These are phyloP conservation scores for Fallopia convolvulus DNA, from an alignment of 148 eudicot species.

Conservation along the genomic window DNA sequence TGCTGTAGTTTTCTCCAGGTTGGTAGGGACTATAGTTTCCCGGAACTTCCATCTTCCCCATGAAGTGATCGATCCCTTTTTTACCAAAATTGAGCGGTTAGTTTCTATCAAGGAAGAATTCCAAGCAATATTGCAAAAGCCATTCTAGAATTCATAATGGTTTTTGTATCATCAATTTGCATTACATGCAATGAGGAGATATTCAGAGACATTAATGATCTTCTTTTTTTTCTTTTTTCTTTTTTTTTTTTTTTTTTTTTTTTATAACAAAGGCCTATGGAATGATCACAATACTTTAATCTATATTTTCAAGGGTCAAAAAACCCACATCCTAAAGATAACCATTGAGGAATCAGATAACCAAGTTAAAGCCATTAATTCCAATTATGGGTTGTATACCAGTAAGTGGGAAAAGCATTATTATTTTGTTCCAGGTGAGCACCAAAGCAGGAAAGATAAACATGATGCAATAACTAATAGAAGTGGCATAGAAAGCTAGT, in stretches of 20 bases:
- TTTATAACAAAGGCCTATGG: neutral
- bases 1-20: slow-evolving; percentile 47
- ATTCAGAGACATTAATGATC: neutral
- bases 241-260: neutral
- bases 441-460: neutral
- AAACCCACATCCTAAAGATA: neutral
- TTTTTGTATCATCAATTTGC: neutral
- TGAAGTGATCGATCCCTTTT: slow-evolving; percentile 64
- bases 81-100: neutral
- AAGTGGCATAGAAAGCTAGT: too few species aligned
- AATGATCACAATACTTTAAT: neutral
- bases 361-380: neutral
- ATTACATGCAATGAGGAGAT: neutral
- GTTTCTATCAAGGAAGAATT: neutral
- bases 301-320: neutral
- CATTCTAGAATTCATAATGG: neutral
- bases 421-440: neutral
- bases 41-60: slow-evolving; percentile 58
- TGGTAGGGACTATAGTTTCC: slow-evolving; percentile 41
- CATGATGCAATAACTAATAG: neutral
- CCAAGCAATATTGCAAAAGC: neutral
- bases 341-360: neutral
- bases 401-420: neutral
- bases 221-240: neutral
- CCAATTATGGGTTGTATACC: neutral